Percentiles rank a stretch among this genome's conserved stretches.
phyloP scores from a whole-genome alignment of 495 filamentous ascomycete genomes.

The Massariosphaeria phaeospora region DNA sequence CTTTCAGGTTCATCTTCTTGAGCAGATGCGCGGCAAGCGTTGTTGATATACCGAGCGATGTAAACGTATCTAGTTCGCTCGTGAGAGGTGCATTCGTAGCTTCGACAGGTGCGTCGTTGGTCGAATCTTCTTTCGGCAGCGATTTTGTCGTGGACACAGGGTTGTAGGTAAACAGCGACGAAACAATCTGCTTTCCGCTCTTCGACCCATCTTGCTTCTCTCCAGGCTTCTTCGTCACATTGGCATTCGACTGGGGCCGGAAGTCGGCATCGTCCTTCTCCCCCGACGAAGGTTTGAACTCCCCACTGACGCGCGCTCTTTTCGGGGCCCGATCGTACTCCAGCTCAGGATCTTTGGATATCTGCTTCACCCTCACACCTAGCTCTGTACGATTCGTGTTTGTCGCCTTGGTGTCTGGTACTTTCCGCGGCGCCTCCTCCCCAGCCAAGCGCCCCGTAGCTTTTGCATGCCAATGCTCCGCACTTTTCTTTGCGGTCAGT shows the following conservation, averaged over 20 bases:
- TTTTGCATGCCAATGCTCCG: slow-evolving; percentile 49
- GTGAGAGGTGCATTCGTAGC: slow-evolving; percentile 96
- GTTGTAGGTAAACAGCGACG: slow-evolving; percentile 87
- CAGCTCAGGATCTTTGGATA: slow-evolving; percentile 19
- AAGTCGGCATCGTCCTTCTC: slow-evolving; percentile 1
- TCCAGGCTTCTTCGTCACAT: slow-evolving; percentile 14
- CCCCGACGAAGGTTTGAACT: slow-evolving; percentile 18
- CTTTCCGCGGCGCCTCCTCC: not conserved
- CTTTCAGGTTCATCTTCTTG: slow-evolving; percentile 79
- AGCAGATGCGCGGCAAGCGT: slow-evolving; percentile 75
- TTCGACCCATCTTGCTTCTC: slow-evolving; percentile 7
- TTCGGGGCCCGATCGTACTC: slow-evolving; percentile 35
- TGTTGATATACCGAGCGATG: slow-evolving; percentile 69
- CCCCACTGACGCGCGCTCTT: slow-evolving; percentile 29
- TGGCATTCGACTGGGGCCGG: slow-evolving; percentile 9
- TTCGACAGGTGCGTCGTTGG: slow-evolving; percentile 52
- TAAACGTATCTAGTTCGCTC: slow-evolving; percentile 77
- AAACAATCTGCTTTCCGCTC: slow-evolving; percentile 58
- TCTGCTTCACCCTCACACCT: slow-evolving; percentile 8
- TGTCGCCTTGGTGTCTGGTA: not conserved
- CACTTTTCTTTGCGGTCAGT: slow-evolving; percentile 69
- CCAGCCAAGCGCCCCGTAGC: slow-evolving; percentile 9
- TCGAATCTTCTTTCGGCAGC: slow-evolving; percentile 10
- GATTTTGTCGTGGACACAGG: slow-evolving; percentile 51
- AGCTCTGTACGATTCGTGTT: slow-evolving; percentile 21